Base-by-base conservation (phyloP, 768 basidiomycete genomes). In the Suillus subalutaceus region DNA sequence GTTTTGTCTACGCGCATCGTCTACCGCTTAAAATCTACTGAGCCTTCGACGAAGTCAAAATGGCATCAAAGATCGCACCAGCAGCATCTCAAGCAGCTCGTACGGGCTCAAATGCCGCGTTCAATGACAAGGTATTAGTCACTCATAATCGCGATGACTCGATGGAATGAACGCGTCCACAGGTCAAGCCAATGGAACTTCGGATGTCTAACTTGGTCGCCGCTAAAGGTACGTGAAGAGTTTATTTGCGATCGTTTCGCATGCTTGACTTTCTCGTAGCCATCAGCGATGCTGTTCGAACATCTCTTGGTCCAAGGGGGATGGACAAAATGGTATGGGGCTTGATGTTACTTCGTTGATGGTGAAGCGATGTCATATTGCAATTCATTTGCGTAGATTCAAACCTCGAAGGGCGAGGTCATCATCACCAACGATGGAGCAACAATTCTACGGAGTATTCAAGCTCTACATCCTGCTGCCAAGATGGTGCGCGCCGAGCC, bases 361-460 rank as follows among this genome's bases (percentile, higher is more conserved):
- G 16, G 50, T 48, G 30, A 60, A 63, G 59, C 64, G 35, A 58
- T 53, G 65, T 62, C 62, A 73, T 56, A 73, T 58, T 40, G 59
- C 18, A 26, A 60, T 66, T 43, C 67, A 38, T 64, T 53, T 41
- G 12, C 32, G 1, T 66, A 97, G 97, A 98, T 98, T 74, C 94
- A 96, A 88, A 97, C 96, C 7, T 81, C 93, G 9, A 94, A 95
- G 78, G 96, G 96, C 67, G 97, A 99, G 77, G 94, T 97, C 20
- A 92, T 99, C 72, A 93, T 99, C 71, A 99, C 97, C 10, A 99
- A 99, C 77, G 97, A 99, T 79, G 97, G 97, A 23, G 97, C 97
- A 8, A 99, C 97, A 13, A 99, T 99, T 70, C 81, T 99, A 64
- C 94, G 94, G 76, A 95, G 90, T 70, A 93, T 98, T 71, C 95